phyloP scores from a whole-genome alignment of 129 eudicot species.

The Chrysanthemum seticuspe region DNA sequence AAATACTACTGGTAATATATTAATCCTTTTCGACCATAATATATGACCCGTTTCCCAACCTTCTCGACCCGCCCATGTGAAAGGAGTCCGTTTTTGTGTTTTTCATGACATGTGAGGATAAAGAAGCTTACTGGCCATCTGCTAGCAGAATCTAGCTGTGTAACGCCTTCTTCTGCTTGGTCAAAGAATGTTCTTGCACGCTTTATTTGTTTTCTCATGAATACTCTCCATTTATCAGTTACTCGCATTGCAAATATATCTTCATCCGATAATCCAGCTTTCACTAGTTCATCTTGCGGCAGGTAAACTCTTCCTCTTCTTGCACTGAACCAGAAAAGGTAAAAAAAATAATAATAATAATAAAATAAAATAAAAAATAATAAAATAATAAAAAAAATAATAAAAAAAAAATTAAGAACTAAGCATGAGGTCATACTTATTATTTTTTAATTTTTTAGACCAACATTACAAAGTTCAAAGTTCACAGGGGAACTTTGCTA shows the following conservation, averaged over 20 bases:
- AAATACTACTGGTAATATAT: not conserved
- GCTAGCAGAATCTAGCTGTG: constrained; percentile 84
- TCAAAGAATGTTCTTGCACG: constrained; percentile 94
- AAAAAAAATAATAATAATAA: not conserved
- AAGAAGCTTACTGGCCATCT: constrained; percentile 91
- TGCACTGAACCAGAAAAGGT: constrained; percentile 52
- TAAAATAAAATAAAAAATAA: too few relatives aligned
- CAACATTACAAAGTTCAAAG: not conserved
- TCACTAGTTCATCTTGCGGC: constrained; percentile 93
- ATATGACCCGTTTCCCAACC: constrained; percentile 5
- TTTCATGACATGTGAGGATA: not conserved
- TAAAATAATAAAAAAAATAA: not conserved
- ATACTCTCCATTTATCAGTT: constrained; percentile 88
- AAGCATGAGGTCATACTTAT: constrained; percentile 10
- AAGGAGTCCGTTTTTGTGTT: not conserved
- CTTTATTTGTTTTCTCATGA: constrained; percentile 91
- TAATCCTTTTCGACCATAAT: not conserved
- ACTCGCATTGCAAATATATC: constrained; percentile 92
- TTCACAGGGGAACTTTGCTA: not conserved
- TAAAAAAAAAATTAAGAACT: not conserved
- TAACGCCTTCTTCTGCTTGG: constrained; percentile 89
- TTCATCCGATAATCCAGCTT: constrained; percentile 86
- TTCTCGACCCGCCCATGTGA: not conserved
- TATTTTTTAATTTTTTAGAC: not conserved
- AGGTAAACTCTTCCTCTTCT: constrained; percentile 88